These are phyloP conservation scores for Apophysomyces ossiformis DNA, from an alignment of 371 early-diverging fungal genomes.

Conservation along the genomic window DNA sequence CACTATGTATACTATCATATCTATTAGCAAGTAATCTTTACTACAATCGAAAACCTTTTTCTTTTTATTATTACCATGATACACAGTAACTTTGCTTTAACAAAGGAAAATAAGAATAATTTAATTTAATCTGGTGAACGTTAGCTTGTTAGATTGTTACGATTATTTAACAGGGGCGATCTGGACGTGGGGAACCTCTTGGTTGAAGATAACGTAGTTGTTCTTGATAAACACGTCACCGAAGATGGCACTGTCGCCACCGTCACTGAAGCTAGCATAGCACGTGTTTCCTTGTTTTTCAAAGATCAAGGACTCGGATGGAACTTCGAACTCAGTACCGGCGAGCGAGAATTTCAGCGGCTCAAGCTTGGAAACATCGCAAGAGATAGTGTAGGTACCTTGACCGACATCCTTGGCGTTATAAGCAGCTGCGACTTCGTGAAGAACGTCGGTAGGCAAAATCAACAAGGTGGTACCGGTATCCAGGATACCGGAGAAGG, in stretches of 20 bases:
- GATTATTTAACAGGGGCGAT: conserved; percentile 29
- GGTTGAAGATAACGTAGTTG: conserved; percentile 41
- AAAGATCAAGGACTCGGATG: conserved; percentile 12
- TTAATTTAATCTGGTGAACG: too few species aligned
- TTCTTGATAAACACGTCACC: conserved; percentile 54
- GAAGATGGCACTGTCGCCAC: conserved; percentile 33
- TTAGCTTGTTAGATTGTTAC: neutral
- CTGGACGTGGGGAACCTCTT: conserved; percentile 23
- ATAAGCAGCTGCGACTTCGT: conserved; percentile 17
- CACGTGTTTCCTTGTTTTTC: conserved; percentile 14
- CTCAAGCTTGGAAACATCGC: conserved; percentile 18
- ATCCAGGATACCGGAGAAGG: conserved; percentile 47
- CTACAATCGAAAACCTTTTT: too few species aligned
- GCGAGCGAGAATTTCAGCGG: conserved; percentile 20
- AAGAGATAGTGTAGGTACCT: conserved; percentile 27
- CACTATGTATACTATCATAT: conserved; percentile 3
- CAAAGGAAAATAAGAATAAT: too few species aligned
- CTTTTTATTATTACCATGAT: too few species aligned
- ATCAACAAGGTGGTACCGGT: conserved; percentile 60
- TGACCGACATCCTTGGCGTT: conserved; percentile 22
- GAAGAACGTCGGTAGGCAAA: conserved; percentile 41
- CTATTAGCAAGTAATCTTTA: neutral
- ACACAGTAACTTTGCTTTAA: too few species aligned
- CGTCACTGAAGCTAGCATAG: conserved; percentile 31
- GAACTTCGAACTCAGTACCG: conserved; percentile 18